A percentile compares a stretch with the other conserved stretches of the same genome.
These are phyloP conservation scores for Spathaspora arborariae DNA, from an alignment of 805 yeast species.

Conservation along the genomic window DNA sequence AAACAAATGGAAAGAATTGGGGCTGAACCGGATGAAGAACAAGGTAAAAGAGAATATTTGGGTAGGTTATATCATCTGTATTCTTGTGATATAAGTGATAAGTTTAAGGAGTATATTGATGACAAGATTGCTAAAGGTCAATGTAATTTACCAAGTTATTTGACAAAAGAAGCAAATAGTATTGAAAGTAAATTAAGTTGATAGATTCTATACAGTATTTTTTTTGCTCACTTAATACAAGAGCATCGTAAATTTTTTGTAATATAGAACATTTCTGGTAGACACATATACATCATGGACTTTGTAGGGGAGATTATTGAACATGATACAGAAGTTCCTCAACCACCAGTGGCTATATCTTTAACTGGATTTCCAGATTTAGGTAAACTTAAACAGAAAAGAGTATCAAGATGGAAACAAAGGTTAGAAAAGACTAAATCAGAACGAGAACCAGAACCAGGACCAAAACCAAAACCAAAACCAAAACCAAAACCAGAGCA, in stretches of 20 bases:
- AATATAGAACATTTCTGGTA: too few relatives aligned
- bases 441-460: not conserved
- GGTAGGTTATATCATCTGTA: not conserved
- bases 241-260: not conserved
- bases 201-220: not conserved
- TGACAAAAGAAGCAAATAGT: not conserved
- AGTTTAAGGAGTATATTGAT: conserved; percentile 10
- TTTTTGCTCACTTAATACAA: not conserved
- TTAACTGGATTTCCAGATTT: conserved; percentile 36
- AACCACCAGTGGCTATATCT: conserved; percentile 24
- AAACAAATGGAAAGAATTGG: not conserved
- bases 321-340: conserved; percentile 41
- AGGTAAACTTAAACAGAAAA: conserved; percentile 21
- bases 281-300: conserved; percentile 43
- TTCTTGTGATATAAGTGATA: conserved; percentile 7
- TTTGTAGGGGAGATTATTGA: conserved; percentile 72
- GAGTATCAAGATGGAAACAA: conserved; percentile 50
- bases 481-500: conserved; percentile 4
- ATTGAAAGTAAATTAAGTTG: not conserved
- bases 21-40: not conserved
- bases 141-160: conserved; percentile 17
- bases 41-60: not conserved
- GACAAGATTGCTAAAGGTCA: conserved; percentile 12
- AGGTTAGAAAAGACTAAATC: conserved; percentile 24
- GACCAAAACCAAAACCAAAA: conserved; percentile 4